Percentiles rank a stretch among this genome's conserved stretches.
These are phyloP conservation scores for Chrysoporthe austroafricana DNA, from an alignment of 2,329 filamentous ascomycete genomes.

Conservation along the genomic window DNA sequence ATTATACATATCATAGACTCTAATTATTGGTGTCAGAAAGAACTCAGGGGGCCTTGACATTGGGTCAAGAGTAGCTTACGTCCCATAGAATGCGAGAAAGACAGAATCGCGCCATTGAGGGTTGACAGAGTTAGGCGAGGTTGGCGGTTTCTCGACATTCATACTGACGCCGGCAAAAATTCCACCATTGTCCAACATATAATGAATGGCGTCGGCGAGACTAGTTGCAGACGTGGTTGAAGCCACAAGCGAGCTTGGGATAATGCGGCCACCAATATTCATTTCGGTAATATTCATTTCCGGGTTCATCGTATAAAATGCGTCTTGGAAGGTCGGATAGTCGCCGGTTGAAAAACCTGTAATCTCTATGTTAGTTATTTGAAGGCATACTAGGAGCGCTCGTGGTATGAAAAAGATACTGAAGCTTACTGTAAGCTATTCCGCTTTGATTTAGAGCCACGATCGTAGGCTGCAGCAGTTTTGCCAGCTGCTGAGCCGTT, in stretches of 20 bases:
- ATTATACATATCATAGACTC: slow-evolving; percentile 12
- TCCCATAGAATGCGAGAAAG: slow-evolving; percentile 14
- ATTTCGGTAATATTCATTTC: slow-evolving; percentile 8
- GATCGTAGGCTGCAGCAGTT: slow-evolving; percentile 2
- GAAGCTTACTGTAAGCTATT: slow-evolving; percentile 5
- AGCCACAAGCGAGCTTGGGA: slow-evolving; percentile 2
- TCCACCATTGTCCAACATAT: slow-evolving; percentile 1
- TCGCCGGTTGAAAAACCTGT: slow-evolving; percentile 1
- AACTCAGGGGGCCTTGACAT: too few species aligned
- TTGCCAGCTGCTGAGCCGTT: slow-evolving; percentile 3
- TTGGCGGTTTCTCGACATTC: slow-evolving; percentile 2
- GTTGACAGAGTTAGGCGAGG: slow-evolving; percentile 1
- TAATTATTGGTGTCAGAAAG: background rate
- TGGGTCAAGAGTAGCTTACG: background rate
- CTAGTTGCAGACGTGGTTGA: background rate
- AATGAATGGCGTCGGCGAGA: background rate
- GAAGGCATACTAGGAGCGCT: background rate
- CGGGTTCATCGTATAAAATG: slow-evolving; percentile 7
- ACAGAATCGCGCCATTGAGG: slow-evolving; percentile 15
- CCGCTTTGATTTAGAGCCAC: background rate
- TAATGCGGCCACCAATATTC: slow-evolving; percentile 16
- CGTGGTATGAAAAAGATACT: background rate
- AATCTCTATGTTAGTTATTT: background rate
- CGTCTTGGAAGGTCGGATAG: background rate
- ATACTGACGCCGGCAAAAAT: slow-evolving; percentile 5